These are phyloP conservation scores for Nemania diffusa DNA, from an alignment of 2,329 filamentous ascomycete genomes.

Conservation along the genomic window DNA sequence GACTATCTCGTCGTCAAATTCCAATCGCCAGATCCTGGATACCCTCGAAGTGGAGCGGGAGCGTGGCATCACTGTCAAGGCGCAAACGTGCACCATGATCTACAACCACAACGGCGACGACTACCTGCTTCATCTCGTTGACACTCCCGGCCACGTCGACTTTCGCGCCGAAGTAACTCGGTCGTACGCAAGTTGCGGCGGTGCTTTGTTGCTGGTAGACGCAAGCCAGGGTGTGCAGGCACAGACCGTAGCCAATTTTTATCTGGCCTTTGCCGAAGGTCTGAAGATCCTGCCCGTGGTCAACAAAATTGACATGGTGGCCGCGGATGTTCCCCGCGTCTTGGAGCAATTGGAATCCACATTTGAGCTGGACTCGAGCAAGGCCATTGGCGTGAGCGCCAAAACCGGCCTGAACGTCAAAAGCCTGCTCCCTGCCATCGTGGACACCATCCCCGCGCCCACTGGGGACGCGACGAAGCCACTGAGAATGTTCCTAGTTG, in stretches of 20 bases:
- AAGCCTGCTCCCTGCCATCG: slow-evolving; percentile 82
- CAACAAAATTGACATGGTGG: slow-evolving; percentile 95
- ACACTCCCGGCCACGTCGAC: slow-evolving; percentile 97
- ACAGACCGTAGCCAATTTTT: slow-evolving; percentile 98
- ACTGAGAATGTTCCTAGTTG: slow-evolving; percentile 86
- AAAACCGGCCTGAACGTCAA: slow-evolving; percentile 93
- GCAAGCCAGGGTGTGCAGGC: slow-evolving; percentile 97
- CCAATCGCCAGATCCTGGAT: slow-evolving; percentile 95
- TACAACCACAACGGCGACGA: slow-evolving; percentile 87
- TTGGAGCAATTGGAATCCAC: slow-evolving; percentile 85
- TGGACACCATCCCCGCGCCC: slow-evolving; percentile 85
- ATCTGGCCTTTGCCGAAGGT: slow-evolving; percentile 93
- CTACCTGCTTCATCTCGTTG: slow-evolving; percentile 93
- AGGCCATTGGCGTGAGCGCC: slow-evolving; percentile 79
- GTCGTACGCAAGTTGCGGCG: slow-evolving; percentile 95
- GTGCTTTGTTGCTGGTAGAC: slow-evolving; percentile 91
- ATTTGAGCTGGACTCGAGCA: slow-evolving; percentile 86
- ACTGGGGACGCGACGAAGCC: slow-evolving; percentile 77
- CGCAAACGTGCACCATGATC: slow-evolving; percentile 98
- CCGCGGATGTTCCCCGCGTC: slow-evolving; percentile 86
- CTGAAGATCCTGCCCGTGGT: slow-evolving; percentile 88
- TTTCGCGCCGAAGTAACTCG: slow-evolving; percentile 96
- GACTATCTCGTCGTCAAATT: slow-evolving; percentile 82
- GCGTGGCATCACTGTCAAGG: slow-evolving; percentile 97
- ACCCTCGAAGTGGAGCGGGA: slow-evolving; percentile 97